These are phyloP conservation scores for Datisca glomerata DNA, from an alignment of 306 rosid species.

Conservation along the genomic window DNA sequence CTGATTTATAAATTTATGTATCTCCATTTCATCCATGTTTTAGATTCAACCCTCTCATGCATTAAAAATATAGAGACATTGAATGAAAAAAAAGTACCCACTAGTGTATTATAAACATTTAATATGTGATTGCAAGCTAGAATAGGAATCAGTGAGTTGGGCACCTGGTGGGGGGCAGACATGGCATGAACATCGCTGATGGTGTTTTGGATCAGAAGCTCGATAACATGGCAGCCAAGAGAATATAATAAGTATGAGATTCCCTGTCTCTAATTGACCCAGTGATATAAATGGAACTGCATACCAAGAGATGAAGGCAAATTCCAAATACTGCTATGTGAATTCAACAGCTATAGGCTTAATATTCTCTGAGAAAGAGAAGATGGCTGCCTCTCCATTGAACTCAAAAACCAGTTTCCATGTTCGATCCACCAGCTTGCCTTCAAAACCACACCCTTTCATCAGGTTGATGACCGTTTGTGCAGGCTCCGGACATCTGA, in stretches of 20 bases:
- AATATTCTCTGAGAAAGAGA: background rate
- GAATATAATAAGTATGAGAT: conserved; percentile 5
- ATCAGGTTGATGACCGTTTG: conserved; percentile 14
- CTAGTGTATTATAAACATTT: too few species aligned
- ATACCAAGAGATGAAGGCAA: background rate
- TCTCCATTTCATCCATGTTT: too few species aligned
- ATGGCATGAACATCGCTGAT: conserved; percentile 11
- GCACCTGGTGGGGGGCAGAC: conserved; percentile 17
- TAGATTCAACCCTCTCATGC: too few species aligned
- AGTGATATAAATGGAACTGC: background rate
- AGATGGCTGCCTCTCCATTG: conserved; percentile 12
- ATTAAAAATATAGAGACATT: too few species aligned
- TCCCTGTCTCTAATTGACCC: conserved; percentile 3
- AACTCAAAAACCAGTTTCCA: conserved; percentile 6
- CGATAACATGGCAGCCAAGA: conserved; percentile 5
- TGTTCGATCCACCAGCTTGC: conserved; percentile 17
- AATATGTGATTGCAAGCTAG: too few species aligned
- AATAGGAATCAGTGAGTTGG: too few species aligned
- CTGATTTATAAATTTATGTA: too few species aligned
- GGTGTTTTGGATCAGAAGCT: conserved; percentile 8
- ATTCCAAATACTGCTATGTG: background rate
- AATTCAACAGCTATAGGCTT: background rate
- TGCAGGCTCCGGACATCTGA: conserved; percentile 8
- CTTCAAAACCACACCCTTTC: conserved; percentile 17
- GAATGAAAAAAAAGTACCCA: too few species aligned